These are phyloP conservation scores for Pseudogymnoascus sp. DNA, from an alignment of 2,329 filamentous ascomycete genomes.

Conservation along the genomic window DNA sequence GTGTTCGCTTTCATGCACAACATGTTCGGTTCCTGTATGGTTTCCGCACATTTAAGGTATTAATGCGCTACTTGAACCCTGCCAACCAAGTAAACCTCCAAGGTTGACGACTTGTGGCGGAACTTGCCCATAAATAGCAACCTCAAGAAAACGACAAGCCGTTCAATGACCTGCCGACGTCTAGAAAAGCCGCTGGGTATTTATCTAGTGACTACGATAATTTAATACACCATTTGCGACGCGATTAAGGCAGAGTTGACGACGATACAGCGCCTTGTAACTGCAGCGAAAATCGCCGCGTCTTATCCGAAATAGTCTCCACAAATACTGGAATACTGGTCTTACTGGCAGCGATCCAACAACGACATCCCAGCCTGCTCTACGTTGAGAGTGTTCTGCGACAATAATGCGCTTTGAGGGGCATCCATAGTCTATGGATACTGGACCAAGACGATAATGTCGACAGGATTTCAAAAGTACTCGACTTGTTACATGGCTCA, in stretches of 20 bases:
- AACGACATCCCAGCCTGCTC: neutral
- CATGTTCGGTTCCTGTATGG: slow-evolving; percentile 5
- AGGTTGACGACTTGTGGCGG: slow-evolving; percentile 7
- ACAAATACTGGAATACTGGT: slow-evolving; percentile 4
- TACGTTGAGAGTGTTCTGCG: neutral
- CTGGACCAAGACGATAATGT: neutral
- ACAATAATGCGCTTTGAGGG: slow-evolving; percentile 3
- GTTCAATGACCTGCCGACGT: neutral
- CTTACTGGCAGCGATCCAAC: slow-evolving; percentile 3
- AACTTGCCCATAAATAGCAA: slow-evolving; percentile 3
- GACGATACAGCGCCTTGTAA: neutral
- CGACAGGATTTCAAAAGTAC: slow-evolving; percentile 1
- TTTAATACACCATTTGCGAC: neutral
- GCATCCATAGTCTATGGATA: slow-evolving; percentile 1
- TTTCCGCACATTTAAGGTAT: slow-evolving; percentile 7
- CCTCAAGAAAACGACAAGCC: neutral
- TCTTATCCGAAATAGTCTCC: slow-evolving; percentile 4
- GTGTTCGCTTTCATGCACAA: neutral
- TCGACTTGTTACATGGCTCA: slow-evolving; percentile 6
- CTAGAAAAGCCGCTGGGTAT: neutral
- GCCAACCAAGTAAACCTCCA: slow-evolving; percentile 6
- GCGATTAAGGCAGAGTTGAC: neutral
- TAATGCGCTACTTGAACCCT: slow-evolving; percentile 7
- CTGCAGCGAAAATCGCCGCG: slow-evolving; percentile 1
- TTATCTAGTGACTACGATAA: neutral